Evolutionary conservation across 176 grass and related monocot species (phyloP), one percentile per base, ranked within the genome.

Genomic region (Cocos nucifera): DNA sequence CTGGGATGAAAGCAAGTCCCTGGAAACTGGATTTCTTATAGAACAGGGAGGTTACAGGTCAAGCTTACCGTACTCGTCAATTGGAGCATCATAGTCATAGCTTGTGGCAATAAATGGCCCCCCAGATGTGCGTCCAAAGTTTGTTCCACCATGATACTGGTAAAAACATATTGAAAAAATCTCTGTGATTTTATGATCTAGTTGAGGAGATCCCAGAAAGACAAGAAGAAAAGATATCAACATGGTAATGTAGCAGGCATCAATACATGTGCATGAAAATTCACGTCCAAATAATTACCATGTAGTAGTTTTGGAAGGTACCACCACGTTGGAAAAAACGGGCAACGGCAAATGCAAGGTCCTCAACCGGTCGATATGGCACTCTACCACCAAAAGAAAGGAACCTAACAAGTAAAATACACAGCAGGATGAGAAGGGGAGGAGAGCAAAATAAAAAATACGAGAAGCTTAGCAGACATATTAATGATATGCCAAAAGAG

Each of bases 271-370:
- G 6, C 1, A 2, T 44, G 1, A 44, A 44, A 44, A 44, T 44
- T 44, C 35, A 14, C 12, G 35, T 44, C 35, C 35, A 44, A 12
- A 44, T 44, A 12, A 44, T 44, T 74, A 96, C 93, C 93, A 98
- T 98, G 88, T 98, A 98, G 64, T 98, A 98, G 69, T 98, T 98
- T 77, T 98, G 93, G 73, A 98, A 83, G 4, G 93, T 98, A 62
- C 93, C 93, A 6, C 93, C 93, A 70, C 87, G 87, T 86, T 98
- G 84, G 73, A 92, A 98, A 75, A 98, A 98, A 0, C 93, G 19
- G 3, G 93, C 84, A 63, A 98, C 93, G 18, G 88, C 76, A 86
- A 98, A 98, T 67, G 88, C 87, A 61, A 98, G 26, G 80, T 98
- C 88, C 78, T 98, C 75, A 51, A 54, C 69, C 15, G 93, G 93